These are phyloP conservation scores for Ambrosia hybrid DNA, from an alignment of 140 eudicot species.

Conservation along the genomic window DNA sequence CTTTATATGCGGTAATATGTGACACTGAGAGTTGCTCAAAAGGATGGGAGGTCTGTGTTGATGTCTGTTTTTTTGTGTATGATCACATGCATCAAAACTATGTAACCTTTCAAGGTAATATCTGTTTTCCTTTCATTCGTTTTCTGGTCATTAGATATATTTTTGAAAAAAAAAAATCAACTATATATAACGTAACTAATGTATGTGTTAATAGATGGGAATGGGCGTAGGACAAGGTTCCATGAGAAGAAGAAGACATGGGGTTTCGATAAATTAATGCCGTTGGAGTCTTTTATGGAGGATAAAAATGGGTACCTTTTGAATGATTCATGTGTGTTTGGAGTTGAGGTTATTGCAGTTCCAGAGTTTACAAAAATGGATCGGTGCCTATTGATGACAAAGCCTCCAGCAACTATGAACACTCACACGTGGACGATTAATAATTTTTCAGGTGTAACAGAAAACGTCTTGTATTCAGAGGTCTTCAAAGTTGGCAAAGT, in stretches of 20 bases:
- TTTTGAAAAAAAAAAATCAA: neutral
- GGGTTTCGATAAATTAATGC: conserved; percentile 33
- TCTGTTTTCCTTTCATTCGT: neutral
- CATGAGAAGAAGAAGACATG: conserved; percentile 11
- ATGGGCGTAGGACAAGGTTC: conserved; percentile 26
- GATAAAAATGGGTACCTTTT: conserved; percentile 38
- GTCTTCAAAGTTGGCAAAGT: conserved; percentile 28
- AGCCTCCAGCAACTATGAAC: conserved; percentile 18
- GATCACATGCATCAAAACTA: conserved; percentile 26
- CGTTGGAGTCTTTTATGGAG: conserved; percentile 26
- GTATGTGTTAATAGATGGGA: neutral
- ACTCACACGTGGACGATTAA: conserved; percentile 35
- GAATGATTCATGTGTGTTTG: conserved; percentile 49
- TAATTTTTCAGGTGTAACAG: conserved; percentile 1
- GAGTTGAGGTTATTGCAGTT: conserved; percentile 45
- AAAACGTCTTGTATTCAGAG: neutral
- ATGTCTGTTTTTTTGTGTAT: conserved; percentile 28
- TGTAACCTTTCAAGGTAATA: conserved; percentile 26
- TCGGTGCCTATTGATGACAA: conserved; percentile 20
- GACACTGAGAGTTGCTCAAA: conserved; percentile 12
- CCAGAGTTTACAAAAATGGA: conserved; percentile 16
- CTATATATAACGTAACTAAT: neutral
- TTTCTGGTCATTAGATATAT: neutral
- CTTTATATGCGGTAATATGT: conserved; percentile 23
- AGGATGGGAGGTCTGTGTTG: conserved; percentile 30